A percentile compares a stretch with the other conserved stretches of the same genome.
Conservation (phyloP, 2,329 filamentous ascomycete species). For the Ophidiomyces ophidiicola region DNA sequence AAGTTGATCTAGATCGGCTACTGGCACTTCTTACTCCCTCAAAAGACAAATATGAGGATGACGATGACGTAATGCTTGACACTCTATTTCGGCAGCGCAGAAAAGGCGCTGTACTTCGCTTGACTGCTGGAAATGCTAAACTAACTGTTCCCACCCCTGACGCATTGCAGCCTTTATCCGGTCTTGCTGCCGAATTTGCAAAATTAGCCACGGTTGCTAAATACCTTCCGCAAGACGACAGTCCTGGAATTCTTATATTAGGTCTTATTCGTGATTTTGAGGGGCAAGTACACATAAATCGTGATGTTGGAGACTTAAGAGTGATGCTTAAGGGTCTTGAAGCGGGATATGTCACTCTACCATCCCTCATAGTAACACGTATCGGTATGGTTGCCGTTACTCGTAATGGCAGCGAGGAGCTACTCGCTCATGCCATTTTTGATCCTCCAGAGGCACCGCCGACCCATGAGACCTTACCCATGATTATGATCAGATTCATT, state of each 20-base stretch:
- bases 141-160: constrained; percentile 50
- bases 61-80: constrained; percentile 90
- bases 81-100: constrained; percentile 74
- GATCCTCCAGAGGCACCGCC: constrained; percentile 21
- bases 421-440: constrained; percentile 52
- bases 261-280: constrained; percentile 53
- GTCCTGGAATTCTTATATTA: constrained; percentile 73
- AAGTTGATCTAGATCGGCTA: constrained; percentile 68
- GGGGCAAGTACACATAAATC: constrained; percentile 50
- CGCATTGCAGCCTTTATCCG: constrained; percentile 55
- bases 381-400: constrained; percentile 50
- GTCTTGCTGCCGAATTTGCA: constrained; percentile 64
- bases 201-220: constrained; percentile 81
- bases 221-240: constrained; percentile 89
- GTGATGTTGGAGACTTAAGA: constrained; percentile 54
- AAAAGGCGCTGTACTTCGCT: constrained; percentile 70
- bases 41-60: constrained; percentile 74
- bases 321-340: constrained; percentile 53
- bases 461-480: constrained; percentile 35
- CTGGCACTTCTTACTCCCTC: constrained; percentile 82
- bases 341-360: constrained; percentile 69
- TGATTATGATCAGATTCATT: constrained; percentile 79
- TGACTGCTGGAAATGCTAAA: constrained; percentile 54
- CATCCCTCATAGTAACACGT: constrained; percentile 68
- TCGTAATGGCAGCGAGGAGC: constrained; percentile 56